These are phyloP conservation scores for Arctium lappa DNA, from an alignment of 129 eudicot species.

Conservation along the genomic window DNA sequence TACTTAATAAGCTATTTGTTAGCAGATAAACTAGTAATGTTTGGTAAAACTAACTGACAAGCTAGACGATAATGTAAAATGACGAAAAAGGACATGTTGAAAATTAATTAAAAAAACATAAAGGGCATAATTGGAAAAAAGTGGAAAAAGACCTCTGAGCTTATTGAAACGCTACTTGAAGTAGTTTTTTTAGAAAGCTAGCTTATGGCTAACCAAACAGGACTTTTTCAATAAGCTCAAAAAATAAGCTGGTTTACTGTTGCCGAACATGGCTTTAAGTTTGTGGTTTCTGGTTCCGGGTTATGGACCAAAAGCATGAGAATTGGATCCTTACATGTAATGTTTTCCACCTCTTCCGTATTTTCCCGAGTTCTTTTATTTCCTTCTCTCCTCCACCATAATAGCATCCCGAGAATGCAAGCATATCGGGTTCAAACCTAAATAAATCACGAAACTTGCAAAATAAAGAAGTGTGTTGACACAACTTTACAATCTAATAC, in stretches of 20 bases:
- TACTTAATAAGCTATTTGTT: too few relatives aligned
- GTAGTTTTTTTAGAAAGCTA: neutral
- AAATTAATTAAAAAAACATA: neutral
- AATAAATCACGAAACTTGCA: slow-evolving; percentile 10
- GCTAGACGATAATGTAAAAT: neutral
- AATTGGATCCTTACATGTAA: slow-evolving; percentile 55
- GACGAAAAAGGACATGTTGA: neutral
- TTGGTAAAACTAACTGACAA: neutral
- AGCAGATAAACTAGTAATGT: neutral
- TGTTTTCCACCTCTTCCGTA: slow-evolving; percentile 86
- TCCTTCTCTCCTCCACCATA: slow-evolving; percentile 93
- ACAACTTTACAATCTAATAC: too few relatives aligned
- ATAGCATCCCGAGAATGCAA: slow-evolving; percentile 94
- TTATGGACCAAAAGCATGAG: slow-evolving; percentile 4
- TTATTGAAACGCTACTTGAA: neutral
- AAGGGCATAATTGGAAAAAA: neutral
- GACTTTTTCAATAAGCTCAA: neutral
- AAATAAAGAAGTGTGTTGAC: neutral
- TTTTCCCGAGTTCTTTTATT: slow-evolving; percentile 61
- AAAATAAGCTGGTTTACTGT: neutral
- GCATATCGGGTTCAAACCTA: slow-evolving; percentile 96
- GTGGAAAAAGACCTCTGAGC: neutral
- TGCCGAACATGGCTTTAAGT: neutral
- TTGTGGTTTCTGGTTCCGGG: neutral
- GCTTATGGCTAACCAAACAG: neutral